Evolutionary conservation across 106 monocot genomes (phyloP).

Genomic region (Phalaenopsis aphrodite): DNA sequence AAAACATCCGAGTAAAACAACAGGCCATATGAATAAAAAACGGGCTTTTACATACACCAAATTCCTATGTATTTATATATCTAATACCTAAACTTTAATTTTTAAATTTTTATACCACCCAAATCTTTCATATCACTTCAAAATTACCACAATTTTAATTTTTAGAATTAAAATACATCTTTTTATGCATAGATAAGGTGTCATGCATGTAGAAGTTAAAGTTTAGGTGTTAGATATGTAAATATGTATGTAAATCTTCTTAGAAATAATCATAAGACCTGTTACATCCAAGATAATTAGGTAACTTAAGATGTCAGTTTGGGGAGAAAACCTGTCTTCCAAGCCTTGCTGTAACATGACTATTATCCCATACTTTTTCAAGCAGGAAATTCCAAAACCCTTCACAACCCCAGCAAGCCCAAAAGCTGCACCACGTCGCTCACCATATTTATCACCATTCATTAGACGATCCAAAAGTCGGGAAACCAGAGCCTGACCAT

Average conservation of each 20-base stretch:
- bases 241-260: too few relatives aligned
- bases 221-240: too few relatives aligned
- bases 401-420: constrained; percentile 91
- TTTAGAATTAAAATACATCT: too few relatives aligned
- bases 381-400: constrained; percentile 77
- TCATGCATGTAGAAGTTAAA: too few relatives aligned
- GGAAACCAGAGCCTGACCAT: constrained; percentile 66
- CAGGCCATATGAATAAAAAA: background rate
- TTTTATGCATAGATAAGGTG: too few relatives aligned
- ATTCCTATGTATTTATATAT: too few relatives aligned
- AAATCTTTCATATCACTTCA: too few relatives aligned
- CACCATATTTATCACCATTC: constrained; percentile 93
- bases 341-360: constrained; percentile 58
- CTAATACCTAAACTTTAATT: too few relatives aligned
- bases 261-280: background rate
- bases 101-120: too few relatives aligned
- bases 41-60: too few relatives aligned
- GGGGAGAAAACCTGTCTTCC: constrained; percentile 58
- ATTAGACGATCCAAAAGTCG: constrained; percentile 58
- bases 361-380: constrained; percentile 78
- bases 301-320: background rate
- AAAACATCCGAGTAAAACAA: background rate
- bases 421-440: constrained; percentile 96
- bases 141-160: too few relatives aligned
- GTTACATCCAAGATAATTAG: background rate